These are phyloP conservation scores for Silene coronaria DNA, from an alignment of 179 eudicot genomes.

Conservation along the genomic window DNA sequence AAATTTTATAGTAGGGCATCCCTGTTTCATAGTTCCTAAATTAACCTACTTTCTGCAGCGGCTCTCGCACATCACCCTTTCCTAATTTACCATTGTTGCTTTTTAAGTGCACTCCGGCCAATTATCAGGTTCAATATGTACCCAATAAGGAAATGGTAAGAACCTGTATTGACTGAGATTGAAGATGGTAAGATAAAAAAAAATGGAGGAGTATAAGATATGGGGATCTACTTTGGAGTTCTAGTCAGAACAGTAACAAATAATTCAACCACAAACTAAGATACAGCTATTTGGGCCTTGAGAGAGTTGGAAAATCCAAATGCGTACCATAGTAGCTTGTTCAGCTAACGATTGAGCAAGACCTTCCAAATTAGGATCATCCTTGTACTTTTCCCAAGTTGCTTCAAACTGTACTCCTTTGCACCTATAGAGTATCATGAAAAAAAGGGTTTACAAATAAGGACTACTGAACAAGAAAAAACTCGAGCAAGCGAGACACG, in stretches of 20 bases:
- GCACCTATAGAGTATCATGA: slow-evolving; percentile 37
- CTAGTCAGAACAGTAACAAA: no score
- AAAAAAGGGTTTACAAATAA: slow-evolving; percentile 5
- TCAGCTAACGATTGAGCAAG: slow-evolving; percentile 35
- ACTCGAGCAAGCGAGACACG: not conserved
- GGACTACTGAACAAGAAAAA: not conserved
- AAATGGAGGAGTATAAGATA: not conserved
- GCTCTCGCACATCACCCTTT: no score
- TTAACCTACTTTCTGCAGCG: no score
- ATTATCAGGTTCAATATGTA: no score
- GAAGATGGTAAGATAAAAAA: no score
- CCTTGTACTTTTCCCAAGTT: slow-evolving; percentile 75
- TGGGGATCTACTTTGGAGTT: not conserved
- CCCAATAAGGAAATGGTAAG: no score
- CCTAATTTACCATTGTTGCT: no score
- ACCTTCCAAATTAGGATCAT: slow-evolving; percentile 61
- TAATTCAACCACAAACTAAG: no score
- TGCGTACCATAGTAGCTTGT: slow-evolving; percentile 26
- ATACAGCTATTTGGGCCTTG: not conserved
- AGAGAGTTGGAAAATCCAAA: slow-evolving; percentile 6
- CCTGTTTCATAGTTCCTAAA: no score
- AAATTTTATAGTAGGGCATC: no score
- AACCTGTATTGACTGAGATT: no score
- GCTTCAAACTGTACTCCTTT: slow-evolving; percentile 63
- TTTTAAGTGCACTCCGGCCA: no score